Evolutionary conservation across 352 stramenopile species (phyloP).

Genomic region (Pythium brachiatum): DNA sequence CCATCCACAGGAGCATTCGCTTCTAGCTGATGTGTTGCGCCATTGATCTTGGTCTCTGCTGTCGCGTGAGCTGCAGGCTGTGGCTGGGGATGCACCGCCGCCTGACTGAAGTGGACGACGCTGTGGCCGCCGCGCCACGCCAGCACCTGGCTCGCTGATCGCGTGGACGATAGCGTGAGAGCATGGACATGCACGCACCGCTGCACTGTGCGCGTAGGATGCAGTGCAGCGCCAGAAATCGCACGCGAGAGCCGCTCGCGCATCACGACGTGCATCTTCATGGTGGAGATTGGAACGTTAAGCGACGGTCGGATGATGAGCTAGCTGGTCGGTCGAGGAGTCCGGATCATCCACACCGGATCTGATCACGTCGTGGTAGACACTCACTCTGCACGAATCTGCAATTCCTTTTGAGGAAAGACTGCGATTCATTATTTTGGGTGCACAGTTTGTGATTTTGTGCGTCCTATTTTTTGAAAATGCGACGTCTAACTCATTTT

Average conservation of each 20-base stretch:
- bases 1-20: too few relatives aligned
- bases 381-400: background rate
- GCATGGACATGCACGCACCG: background rate
- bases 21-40: background rate
- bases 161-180: conserved; percentile 1
- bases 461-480: too few relatives aligned
- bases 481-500: too few relatives aligned
- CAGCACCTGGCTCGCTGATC: conserved; percentile 2
- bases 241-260: background rate
- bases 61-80: background rate
- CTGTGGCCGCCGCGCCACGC: conserved; percentile 11
- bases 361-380: background rate
- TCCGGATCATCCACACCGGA: background rate
- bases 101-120: conserved; percentile 14
- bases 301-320: background rate
- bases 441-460: too few relatives aligned
- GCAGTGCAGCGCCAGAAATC: background rate
- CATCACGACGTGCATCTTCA: background rate
- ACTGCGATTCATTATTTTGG: too few relatives aligned
- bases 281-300: background rate
- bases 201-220: background rate
- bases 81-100: background rate
- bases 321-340: background rate
- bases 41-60: background rate
- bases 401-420: too few relatives aligned